Evolutionary conservation across 805 yeast species (phyloP).

Genomic region (Yarrowia keelungensis): DNA sequence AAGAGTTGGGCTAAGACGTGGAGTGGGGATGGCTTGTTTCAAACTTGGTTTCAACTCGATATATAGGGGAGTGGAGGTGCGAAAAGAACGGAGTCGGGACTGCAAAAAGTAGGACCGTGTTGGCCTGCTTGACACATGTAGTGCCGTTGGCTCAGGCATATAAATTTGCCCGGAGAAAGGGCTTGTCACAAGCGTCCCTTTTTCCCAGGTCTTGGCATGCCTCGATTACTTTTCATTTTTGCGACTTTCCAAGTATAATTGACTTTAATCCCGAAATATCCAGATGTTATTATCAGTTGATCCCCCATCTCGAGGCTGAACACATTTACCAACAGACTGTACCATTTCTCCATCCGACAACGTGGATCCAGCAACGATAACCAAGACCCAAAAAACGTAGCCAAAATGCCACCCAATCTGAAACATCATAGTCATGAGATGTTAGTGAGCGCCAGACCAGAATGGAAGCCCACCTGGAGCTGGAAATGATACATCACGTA

Average conservation of each 20-base stretch:
- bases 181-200: slow-evolving; percentile 2
- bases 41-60: slow-evolving; percentile 21
- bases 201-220: slow-evolving; percentile 1
- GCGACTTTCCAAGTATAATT: not conserved
- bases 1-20: not conserved
- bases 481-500: too few species aligned
- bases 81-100: too few species aligned
- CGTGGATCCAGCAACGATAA: not conserved
- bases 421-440: too few species aligned
- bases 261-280: slow-evolving; percentile 9
- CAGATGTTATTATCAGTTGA: slow-evolving; percentile 6
- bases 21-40: slow-evolving; percentile 10
- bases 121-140: slow-evolving; percentile 20
- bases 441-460: too few species aligned
- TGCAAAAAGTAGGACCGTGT: too few species aligned
- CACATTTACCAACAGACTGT: not conserved
- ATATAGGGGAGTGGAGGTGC: too few species aligned
- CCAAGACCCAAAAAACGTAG: not conserved
- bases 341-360: not conserved
- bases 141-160: slow-evolving; percentile 24
- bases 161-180: slow-evolving; percentile 12
- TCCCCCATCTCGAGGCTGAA: not conserved
- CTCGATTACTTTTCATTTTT: not conserved
- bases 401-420: not conserved
- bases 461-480: too few species aligned